These are phyloP conservation scores for Bipolaris gigantea DNA, from an alignment of 2,329 filamentous ascomycete genomes.

Conservation along the genomic window DNA sequence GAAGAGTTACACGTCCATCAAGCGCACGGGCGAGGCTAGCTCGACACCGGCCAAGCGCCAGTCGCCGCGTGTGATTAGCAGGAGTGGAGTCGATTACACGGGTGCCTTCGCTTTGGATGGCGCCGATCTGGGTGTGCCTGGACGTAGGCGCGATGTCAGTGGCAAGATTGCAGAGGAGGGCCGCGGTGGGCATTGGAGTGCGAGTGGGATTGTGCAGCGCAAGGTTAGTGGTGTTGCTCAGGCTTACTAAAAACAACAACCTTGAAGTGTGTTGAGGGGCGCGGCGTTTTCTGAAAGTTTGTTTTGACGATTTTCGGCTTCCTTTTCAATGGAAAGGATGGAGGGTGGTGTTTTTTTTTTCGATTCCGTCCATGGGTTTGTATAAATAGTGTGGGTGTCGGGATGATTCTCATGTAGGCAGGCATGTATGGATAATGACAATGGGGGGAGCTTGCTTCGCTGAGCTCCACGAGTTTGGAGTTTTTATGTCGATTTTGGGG, in stretches of 20 bases:
- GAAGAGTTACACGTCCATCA: conserved; percentile 37
- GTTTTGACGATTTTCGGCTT: too few relatives aligned
- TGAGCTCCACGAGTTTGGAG: too few relatives aligned
- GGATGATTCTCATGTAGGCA: not conserved
- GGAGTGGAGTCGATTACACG: conserved; percentile 52
- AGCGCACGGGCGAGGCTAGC: conserved; percentile 37
- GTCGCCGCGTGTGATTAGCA: conserved; percentile 51
- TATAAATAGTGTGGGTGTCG: not conserved
- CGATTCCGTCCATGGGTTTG: not conserved
- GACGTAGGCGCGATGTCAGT: conserved; percentile 60
- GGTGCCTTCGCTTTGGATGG: conserved; percentile 41
- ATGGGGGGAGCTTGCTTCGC: not conserved
- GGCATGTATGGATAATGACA: not conserved
- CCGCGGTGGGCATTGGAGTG: conserved; percentile 47
- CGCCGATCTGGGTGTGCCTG: conserved; percentile 29
- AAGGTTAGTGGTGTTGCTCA: conserved; percentile 46
- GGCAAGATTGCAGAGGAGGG: conserved; percentile 76
- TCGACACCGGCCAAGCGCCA: conserved; percentile 33
- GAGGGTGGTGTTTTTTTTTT: not conserved
- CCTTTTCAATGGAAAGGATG: not conserved
- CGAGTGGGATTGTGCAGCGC: conserved; percentile 41
- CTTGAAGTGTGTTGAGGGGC: not conserved
- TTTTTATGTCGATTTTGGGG: not conserved
- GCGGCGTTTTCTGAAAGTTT: not conserved
- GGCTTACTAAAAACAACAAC: not conserved